A percentile compares a stretch with the other conserved stretches of the same genome.
Conservation (phyloP, 176 grass and related monocot species). For the Thinopyrum elongatum region DNA sequence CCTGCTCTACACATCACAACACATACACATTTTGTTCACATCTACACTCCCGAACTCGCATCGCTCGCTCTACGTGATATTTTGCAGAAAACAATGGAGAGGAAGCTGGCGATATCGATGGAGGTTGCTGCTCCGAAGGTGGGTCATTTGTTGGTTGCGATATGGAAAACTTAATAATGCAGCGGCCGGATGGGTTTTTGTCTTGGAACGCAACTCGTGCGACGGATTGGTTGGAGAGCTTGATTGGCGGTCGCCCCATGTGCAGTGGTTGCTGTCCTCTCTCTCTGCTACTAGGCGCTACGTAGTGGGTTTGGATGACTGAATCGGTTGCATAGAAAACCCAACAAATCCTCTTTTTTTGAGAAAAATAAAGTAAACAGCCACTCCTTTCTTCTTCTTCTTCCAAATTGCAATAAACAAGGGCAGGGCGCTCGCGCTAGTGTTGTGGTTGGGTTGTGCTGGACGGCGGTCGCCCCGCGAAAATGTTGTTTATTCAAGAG, state of each 20-base stretch:
- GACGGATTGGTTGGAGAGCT: slow-evolving; percentile 30
- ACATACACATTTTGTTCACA: too few species aligned
- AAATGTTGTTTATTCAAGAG: neutral
- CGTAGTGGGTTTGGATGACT: slow-evolving; percentile 51
- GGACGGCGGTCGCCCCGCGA: slow-evolving; percentile 12
- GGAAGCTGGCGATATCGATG: neutral
- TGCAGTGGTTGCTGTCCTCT: slow-evolving; percentile 47
- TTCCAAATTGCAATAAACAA: slow-evolving; percentile 27
- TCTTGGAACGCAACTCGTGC: neutral
- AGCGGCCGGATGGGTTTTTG: neutral
- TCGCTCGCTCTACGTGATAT: too few species aligned
- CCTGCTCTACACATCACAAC: neutral
- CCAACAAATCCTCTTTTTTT: neutral
- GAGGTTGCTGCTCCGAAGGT: neutral
- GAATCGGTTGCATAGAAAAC: neutral
- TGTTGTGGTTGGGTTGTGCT: slow-evolving; percentile 36
- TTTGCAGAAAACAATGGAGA: too few species aligned
- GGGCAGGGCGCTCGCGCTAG: neutral
- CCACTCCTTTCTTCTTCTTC: too few species aligned
- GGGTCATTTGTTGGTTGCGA: neutral
- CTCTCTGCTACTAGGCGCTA: neutral
- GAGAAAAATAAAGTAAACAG: too few species aligned
- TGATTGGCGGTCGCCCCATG: slow-evolving; percentile 52
- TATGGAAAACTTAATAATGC: slow-evolving; percentile 26
- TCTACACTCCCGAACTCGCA: too few species aligned